A percentile compares a stretch with the other conserved stretches of the same genome.
Conservation (phyloP, 2,329 filamentous ascomycete genomes). For the Neopestalotiopsis rosae region DNA sequence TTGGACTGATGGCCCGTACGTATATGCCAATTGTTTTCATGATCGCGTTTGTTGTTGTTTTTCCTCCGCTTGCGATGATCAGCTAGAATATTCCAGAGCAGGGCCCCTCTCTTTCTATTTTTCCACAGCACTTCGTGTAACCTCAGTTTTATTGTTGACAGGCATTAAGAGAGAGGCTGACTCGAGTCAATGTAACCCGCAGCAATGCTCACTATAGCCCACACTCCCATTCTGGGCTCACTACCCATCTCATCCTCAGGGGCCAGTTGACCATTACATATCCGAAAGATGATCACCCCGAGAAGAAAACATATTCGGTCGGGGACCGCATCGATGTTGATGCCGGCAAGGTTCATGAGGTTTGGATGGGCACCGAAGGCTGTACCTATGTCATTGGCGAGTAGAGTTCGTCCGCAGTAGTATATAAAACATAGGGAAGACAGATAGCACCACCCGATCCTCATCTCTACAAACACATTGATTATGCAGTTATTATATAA, state of each 20-base stretch:
- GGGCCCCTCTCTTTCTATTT: no score
- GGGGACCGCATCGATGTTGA: constrained; percentile 72
- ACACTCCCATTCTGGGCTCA: constrained; percentile 67
- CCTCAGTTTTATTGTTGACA: no score
- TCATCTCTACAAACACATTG: no score
- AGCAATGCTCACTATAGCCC: constrained; percentile 73
- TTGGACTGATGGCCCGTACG: constrained; percentile 74
- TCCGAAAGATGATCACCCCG: constrained; percentile 59
- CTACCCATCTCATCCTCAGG: constrained; percentile 71
- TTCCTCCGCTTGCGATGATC: no score
- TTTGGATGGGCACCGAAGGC: constrained; percentile 69
- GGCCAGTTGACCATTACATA: constrained; percentile 72
- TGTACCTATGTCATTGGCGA: constrained; percentile 73
- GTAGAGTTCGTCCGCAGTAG: constrained; percentile 31
- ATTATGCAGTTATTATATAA: no score
- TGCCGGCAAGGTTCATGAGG: constrained; percentile 67
- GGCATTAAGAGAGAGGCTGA: constrained; percentile 20
- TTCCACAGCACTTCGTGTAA: no score
- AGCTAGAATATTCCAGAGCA: no score
- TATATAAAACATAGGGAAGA: constrained; percentile 23
- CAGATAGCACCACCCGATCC: not conserved
- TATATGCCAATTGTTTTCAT: not conserved
- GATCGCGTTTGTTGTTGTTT: not conserved
- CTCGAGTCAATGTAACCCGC: constrained; percentile 20
- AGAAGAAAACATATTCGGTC: constrained; percentile 63